Base-by-base conservation (phyloP, 208 protist genomes). In the Trypanosoma lewisi region DNA sequence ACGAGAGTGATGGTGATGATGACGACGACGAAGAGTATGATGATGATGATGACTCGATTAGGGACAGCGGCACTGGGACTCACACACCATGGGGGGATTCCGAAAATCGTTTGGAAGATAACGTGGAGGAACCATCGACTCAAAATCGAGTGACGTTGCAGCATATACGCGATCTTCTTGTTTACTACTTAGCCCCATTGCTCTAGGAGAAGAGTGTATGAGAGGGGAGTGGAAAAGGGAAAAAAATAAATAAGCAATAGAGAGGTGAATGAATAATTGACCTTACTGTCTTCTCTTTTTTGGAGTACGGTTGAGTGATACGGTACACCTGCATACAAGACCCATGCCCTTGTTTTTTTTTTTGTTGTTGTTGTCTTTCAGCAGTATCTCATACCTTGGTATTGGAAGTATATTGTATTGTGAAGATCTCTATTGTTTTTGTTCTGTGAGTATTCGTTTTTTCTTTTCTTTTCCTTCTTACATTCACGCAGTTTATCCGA, bases 151-250 rank as follows among this genome's bases (percentile, higher is more conserved):
- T 85, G 53, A 86, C 75, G 9, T 50, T 86, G 53, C 33, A 42
- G 17, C 51, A 82, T 50, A 19, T 86, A 4, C 63, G 71, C 17
- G 64, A 82, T 2, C 37, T 86, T 41, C 47, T 86, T 41, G 44
- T 72, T 17, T 67, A 70, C 54, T 86, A 86, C 59, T 30, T 82
- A 8, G 14, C 56, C n/a, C 80, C 80, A 30, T 44, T 86, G 30
- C 67, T 74, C 33, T 84, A 54, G 75, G 21, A 7, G 51, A 34
- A 31, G 37, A n/a, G 14, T 48, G 25, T 27, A 25, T 25, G 36
- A 47, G 23, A 25, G 7, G n/a, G 33, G 39, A 41, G 6, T 8
- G 42, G 28, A 28, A 41, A 19, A 2, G n/a, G 25, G 17, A 14
- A 34, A 8, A 21, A 51, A 0, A 42, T 7, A 21, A 19, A n/a